Evolutionary conservation across 352 stramenopile genomes (phyloP).

Genomic region (Globisporangium solare): DNA sequence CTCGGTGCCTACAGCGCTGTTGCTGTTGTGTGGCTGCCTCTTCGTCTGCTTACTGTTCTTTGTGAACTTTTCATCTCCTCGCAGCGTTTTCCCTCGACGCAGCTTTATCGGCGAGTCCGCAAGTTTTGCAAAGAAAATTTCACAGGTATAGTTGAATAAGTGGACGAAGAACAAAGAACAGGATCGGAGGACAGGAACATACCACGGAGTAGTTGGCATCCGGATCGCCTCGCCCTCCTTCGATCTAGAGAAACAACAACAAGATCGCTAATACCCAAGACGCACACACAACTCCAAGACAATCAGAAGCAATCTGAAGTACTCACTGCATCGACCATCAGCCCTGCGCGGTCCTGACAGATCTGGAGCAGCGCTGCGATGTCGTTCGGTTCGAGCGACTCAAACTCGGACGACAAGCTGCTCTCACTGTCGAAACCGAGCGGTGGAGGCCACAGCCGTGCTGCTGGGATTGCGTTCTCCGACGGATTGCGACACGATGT

Average conservation of each 20-base stretch:
- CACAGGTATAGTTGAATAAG: neutral
- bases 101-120: neutral
- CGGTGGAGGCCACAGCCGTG: constrained; percentile 55
- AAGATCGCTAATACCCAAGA: neutral
- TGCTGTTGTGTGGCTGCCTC: constrained; percentile 1
- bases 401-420: constrained; percentile 58
- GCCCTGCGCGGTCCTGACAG: constrained; percentile 59
- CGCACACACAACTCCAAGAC: neutral
- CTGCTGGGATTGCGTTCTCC: constrained; percentile 53
- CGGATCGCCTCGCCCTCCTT: constrained; percentile 56
- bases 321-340: constrained; percentile 73
- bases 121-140: neutral
- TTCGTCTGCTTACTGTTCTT: neutral
- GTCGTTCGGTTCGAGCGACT: constrained; percentile 52
- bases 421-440: constrained; percentile 44
- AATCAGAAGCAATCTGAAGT: neutral
- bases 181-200: neutral
- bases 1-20: neutral
- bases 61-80: too few species aligned
- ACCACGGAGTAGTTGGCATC: constrained; percentile 63
- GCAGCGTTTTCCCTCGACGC: neutral
- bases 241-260: constrained; percentile 34
- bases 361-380: constrained; percentile 66
- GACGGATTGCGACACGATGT: constrained; percentile 59
- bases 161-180: neutral